These are phyloP conservation scores for Chalciporus chontae DNA, from an alignment of 768 basidiomycete genomes.

Conservation along the genomic window DNA sequence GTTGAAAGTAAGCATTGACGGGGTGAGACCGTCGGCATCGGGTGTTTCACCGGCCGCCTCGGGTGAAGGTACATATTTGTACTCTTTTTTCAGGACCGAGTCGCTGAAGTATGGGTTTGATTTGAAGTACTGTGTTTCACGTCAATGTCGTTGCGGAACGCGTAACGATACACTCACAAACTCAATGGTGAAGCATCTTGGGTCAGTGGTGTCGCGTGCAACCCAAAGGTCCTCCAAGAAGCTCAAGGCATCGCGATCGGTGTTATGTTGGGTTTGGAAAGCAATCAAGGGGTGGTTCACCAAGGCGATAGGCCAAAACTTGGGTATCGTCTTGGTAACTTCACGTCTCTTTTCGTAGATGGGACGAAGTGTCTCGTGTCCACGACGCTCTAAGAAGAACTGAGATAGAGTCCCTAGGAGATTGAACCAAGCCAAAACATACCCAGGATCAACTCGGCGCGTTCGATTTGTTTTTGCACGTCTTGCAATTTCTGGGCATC, in stretches of 20 bases:
- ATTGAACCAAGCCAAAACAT: conserved; percentile 24
- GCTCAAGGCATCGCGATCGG: conserved; percentile 78
- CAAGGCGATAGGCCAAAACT: conserved; percentile 85
- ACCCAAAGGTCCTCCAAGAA: conserved; percentile 88
- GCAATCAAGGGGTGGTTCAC: conserved; percentile 67
- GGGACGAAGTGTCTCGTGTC: conserved; percentile 52
- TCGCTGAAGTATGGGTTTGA: conserved; percentile 83
- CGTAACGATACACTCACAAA: conserved; percentile 59
- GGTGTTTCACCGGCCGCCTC: conserved; percentile 52
- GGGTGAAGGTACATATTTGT: conserved; percentile 60
- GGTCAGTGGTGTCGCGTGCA: conserved; percentile 65
- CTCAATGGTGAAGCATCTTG: conserved; percentile 79
- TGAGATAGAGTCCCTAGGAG: conserved; percentile 2
- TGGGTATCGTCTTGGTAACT: conserved; percentile 60
- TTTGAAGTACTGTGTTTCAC: conserved; percentile 62
- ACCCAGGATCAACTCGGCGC: conserved; percentile 73
- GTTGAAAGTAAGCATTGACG: conserved; percentile 74
- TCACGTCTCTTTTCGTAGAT: conserved; percentile 71
- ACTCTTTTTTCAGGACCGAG: conserved; percentile 76
- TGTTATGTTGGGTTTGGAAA: conserved; percentile 64
- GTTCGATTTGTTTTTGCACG: conserved; percentile 66
- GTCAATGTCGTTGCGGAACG: conserved; percentile 6
- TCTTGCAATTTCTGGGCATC: conserved; percentile 65
- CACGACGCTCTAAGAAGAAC: conserved; percentile 53
- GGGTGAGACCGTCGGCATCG: conserved; percentile 72